Evolutionary conservation across 495 filamentous ascomycete genomes (phyloP), one percentile per base, ranked within the genome.

Genomic region (Aspergillus nidulans): DNA sequence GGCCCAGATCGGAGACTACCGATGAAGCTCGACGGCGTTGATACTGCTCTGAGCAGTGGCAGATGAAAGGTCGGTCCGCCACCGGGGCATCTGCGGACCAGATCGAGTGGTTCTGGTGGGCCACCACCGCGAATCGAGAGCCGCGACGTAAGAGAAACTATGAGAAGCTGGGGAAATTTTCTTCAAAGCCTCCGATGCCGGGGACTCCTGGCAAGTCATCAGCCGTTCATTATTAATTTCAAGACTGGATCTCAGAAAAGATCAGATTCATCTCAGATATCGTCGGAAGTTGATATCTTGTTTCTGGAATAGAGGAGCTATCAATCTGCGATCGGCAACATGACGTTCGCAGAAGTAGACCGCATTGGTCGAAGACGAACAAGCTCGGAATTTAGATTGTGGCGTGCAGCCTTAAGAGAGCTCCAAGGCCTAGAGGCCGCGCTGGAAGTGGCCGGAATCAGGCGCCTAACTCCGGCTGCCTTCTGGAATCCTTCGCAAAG

Each of bases 121-220:
- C 21, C 47, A 2, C n/a, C 30, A 16, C 25, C 16, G 28, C 47
- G 47, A 49, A 49, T 49, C 1, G 32, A 16, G 18, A 12, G 20
- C 21, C 25, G 47, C 47, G 32, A 49, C 47, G 47, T 49, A 49
- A 49, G 20, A 49, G 20, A 49, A 49, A 49, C 32, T 26, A n/a
- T 19, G 25, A 25, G 47, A 49, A 49, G 18, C 47, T 39, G 47
- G 47, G 47, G 47, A 49, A 49, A 49, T 39, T 49, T 49, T 49
- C 47, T 38, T 23, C 16, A 49, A 6, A 19, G 7, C 18, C 47
- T 49, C 47, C 47, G 47, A 49, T 49, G 47, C 47, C 47, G 47
- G 47, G 16, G 47, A 4, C 32, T 13, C 39, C 47, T 21, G 24
- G 47, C 47, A 39, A 49, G 47, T 49, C 32, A 39, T 16, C 18